Base-by-base conservation (phyloP, 2,329 filamentous ascomycete species). In the Fusarium mexicanum region DNA sequence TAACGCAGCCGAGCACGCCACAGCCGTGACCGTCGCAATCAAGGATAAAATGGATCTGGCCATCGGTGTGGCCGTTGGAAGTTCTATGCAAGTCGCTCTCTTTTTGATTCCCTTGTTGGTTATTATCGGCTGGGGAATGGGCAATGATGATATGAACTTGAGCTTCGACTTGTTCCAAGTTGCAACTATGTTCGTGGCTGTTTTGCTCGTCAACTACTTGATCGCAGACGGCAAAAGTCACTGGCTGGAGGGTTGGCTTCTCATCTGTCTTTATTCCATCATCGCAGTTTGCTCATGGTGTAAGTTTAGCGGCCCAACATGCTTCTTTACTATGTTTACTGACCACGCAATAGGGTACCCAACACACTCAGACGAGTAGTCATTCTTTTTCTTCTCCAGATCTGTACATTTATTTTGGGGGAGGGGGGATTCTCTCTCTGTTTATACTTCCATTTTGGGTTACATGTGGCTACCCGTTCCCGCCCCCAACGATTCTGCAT, bases 101-200 rank as follows among this genome's bases (percentile, higher is more conserved):
- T 94, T 95, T 80, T 87, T 95, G 58, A 94, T 94, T 14, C 93
- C 93, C 0, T 84, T 95, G 17, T 88, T 95, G 38, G 92, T 95
- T 64, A 88, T 95, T 43, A 89, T 95, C 41, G 93, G 93, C 62
- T 96, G 93, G 93, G 91, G 90, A 72, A 91, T 95, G 87, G 88
- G 85, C 43, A 81, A 89, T 71, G 90, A 92, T 70, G 87, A 90
- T 3, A 96, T 96, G 94, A 94, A 91, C 26, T 88, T 97, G 10
- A 92, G 92, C 81, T 96, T 98, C 80, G 94, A 97, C 79, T 91
- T 91, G 2, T 98, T 98, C 86, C 94, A 98, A 84, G 91, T 98
- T 20, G 92, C 95, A 29, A 92, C 93, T 46, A 85, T 97, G 46
- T 97, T 97, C 76, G 93, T 96, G 18, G 91, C 94, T 5, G 93